phyloP scores from a whole-genome alignment of 2,329 filamentous ascomycete species.

The Gnomoniopsis smithogilvyi region DNA sequence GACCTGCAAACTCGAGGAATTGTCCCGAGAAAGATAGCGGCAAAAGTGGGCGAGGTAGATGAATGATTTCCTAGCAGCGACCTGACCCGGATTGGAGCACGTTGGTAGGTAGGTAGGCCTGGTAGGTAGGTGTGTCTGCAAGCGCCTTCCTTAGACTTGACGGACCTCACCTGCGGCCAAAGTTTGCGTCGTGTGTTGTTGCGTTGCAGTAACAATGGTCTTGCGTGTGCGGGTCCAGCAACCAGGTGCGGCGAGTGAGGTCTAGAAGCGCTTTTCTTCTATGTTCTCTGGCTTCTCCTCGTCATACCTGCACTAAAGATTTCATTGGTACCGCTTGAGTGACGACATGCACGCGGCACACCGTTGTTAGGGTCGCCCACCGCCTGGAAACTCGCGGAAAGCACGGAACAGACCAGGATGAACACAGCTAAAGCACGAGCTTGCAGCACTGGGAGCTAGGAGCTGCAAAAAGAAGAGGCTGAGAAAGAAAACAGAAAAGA shows the following conservation, averaged over 20 bases:
- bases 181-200: neutral
- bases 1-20: neutral
- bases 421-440: too few relatives aligned
- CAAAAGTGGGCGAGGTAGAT: neutral
- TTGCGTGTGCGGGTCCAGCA: neutral
- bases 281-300: too few relatives aligned
- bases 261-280: too few relatives aligned
- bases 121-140: neutral
- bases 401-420: neutral
- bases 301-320: too few relatives aligned
- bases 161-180: too few relatives aligned
- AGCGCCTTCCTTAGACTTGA: neutral
- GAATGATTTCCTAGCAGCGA: neutral
- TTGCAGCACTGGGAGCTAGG: neutral
- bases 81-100: too few relatives aligned
- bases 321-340: too few relatives aligned
- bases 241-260: too few relatives aligned
- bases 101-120: too few relatives aligned
- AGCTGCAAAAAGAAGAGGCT: conserved; percentile 11
- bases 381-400: neutral
- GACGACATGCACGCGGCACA: too few relatives aligned
- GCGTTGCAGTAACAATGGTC: neutral
- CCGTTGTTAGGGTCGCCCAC: too few relatives aligned
- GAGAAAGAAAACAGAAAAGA: conserved; percentile 15
- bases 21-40: too few relatives aligned